These are phyloP conservation scores for Xylaria sp. DNA, from an alignment of 2,329 filamentous ascomycete genomes.

Conservation along the genomic window DNA sequence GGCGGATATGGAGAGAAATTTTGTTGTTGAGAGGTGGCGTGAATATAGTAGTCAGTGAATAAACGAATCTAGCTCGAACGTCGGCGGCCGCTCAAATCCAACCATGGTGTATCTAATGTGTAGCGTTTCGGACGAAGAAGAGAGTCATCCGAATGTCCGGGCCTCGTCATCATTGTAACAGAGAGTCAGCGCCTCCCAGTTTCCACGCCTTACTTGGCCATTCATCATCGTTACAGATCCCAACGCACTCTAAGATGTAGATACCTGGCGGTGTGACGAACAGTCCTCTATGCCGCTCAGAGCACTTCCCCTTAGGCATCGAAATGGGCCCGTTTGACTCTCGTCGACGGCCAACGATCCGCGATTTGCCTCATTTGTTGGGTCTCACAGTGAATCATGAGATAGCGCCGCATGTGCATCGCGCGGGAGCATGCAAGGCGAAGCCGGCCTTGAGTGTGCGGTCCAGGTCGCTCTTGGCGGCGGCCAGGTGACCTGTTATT, in stretches of 20 bases:
- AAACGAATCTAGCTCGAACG: background rate
- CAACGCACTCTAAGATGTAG: background rate
- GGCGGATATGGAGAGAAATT: background rate
- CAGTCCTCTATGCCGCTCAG: background rate
- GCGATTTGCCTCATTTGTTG: background rate
- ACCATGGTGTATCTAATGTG: background rate
- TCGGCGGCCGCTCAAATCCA: background rate
- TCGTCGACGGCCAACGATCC: background rate
- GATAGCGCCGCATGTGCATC: background rate
- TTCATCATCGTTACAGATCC: background rate
- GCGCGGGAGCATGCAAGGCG: background rate
- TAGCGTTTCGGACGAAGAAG: background rate
- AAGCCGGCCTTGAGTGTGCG: background rate
- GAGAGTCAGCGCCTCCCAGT: background rate
- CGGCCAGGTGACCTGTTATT: background rate
- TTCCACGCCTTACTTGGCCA: background rate
- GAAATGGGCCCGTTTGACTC: constrained; percentile 5
- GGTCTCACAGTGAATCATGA: constrained; percentile 5
- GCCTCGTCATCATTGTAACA: background rate
- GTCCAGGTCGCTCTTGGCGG: constrained; percentile 9
- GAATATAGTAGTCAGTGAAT: background rate
- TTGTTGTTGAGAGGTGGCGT: background rate
- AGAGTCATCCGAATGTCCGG: background rate
- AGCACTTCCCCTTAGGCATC: background rate
- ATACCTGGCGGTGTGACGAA: background rate